Base-by-base conservation (phyloP, 75 land plant species). In the Azolla pinnata region DNA sequence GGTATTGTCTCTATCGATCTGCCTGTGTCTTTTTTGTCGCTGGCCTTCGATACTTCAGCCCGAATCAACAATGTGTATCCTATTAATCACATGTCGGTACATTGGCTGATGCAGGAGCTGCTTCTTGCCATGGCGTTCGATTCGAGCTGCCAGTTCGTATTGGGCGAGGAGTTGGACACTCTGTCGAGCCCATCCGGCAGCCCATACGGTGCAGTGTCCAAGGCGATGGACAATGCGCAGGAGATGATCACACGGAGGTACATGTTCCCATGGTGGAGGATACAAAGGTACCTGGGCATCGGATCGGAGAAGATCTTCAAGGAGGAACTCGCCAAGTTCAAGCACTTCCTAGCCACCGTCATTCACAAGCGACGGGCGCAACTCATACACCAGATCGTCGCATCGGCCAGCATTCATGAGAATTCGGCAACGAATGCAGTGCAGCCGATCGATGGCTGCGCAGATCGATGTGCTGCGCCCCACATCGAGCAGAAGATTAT, bases 201-300 rank as follows among this genome's bases (percentile, higher is more conserved):
- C 10, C 67, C 60, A 18, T 60, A 20, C 3, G 62, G 31, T 1
- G 53, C 72, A 17, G 55, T 69, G 31, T 59, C 72, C 4, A 54
- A 25, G 5, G 68, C 67, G 3, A 55, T 69, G 29, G 72, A 69
- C 60, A 40, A 64, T 12, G 68, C 72, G n/a, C 61, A 63, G 20
- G 67, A 35, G 18, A 42, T 33, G 14, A 54, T 68, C 21, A 53
- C 57, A 16, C 35, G 31, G 25, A 66, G 72, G 25, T 69, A 51
- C 59, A 46, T 69, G 33, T 65, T 62, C 57, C 67, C 67, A 0
- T 56, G 61, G 30, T 69, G 72, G 72, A 34, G 23, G 16, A 30
- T 69, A 49, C 53, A 52, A 24, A 20, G 27, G 7, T 33, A 44
- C 31, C 67, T 69, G 0, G 30, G 38, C 8, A 9, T 69, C 2